phyloP scores from a whole-genome alignment of 495 filamentous ascomycete species.

The Tirmania nivea region DNA sequence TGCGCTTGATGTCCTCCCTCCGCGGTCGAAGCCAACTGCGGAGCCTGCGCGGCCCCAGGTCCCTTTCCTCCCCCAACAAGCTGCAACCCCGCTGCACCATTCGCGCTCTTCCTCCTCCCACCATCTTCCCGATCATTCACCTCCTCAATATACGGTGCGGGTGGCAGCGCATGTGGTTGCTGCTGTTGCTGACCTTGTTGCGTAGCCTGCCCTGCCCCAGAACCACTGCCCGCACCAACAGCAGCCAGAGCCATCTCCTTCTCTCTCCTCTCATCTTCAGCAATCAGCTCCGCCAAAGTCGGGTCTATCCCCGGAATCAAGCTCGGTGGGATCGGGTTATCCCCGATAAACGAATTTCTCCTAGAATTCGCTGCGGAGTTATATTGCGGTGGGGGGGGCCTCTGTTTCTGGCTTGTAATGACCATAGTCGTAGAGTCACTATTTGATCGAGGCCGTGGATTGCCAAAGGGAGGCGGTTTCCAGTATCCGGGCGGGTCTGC shows the following conservation, averaged over 20 bases:
- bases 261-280: not conserved
- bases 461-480: not conserved
- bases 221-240: too few relatives aligned
- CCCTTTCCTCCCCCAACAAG: not conserved
- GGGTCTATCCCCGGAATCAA: not conserved
- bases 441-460: not conserved
- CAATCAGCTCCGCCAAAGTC: not conserved
- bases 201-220: not conserved
- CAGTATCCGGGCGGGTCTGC: not conserved
- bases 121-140: not conserved
- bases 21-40: too few relatives aligned
- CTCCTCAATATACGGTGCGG: not conserved
- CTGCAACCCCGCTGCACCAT: not conserved
- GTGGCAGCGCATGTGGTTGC: not conserved
- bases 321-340: not conserved
- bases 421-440: not conserved
- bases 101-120: not conserved
- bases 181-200: not conserved
- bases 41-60: not conserved
- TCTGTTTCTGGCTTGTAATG: not conserved
- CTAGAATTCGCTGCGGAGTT: not conserved
- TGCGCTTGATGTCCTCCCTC: too few relatives aligned
- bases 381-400: not conserved
- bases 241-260: not conserved
- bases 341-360: not conserved